phyloP scores from a whole-genome alignment of 345 rosid genomes.

The Schrenkiella parvula region DNA sequence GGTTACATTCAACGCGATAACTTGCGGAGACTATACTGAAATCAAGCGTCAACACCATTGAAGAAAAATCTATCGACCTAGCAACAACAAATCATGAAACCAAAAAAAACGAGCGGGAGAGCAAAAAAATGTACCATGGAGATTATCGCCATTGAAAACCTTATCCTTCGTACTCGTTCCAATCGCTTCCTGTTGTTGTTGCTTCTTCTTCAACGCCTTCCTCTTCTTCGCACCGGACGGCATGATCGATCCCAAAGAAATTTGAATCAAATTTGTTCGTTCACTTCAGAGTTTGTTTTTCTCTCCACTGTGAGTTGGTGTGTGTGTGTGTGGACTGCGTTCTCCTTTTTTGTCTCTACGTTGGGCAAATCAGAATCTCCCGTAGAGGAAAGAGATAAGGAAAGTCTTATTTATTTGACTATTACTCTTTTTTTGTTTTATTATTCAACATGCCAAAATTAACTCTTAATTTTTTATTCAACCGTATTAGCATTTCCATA shows the following conservation, averaged over 20 bases:
- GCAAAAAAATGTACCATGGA: conserved; percentile 11
- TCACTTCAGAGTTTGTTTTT: background rate
- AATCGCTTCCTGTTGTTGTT: conserved; percentile 44
- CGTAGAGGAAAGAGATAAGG: conserved; percentile 29
- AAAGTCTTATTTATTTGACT: background rate
- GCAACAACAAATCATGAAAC: background rate
- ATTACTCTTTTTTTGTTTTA: background rate
- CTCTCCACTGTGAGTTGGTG: background rate
- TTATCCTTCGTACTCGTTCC: background rate
- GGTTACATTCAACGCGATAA: background rate
- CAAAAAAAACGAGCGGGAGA: background rate
- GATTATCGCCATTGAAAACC: conserved; percentile 20
- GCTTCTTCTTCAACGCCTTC: conserved; percentile 86
- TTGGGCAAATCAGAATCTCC: conserved; percentile 23
- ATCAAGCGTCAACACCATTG: background rate
- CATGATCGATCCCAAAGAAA: conserved; percentile 44
- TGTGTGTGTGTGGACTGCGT: conserved; percentile 30
- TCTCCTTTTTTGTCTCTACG: conserved; percentile 32
- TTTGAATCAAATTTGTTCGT: background rate
- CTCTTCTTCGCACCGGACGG: conserved; percentile 90
- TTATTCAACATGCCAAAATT: background rate
- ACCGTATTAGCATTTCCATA: no score
- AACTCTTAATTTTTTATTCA: no score
- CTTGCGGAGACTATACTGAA: background rate
- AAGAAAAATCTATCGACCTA: background rate